Conservation (phyloP, 306 rosid species). For the Lathyrus aphaca region DNA sequence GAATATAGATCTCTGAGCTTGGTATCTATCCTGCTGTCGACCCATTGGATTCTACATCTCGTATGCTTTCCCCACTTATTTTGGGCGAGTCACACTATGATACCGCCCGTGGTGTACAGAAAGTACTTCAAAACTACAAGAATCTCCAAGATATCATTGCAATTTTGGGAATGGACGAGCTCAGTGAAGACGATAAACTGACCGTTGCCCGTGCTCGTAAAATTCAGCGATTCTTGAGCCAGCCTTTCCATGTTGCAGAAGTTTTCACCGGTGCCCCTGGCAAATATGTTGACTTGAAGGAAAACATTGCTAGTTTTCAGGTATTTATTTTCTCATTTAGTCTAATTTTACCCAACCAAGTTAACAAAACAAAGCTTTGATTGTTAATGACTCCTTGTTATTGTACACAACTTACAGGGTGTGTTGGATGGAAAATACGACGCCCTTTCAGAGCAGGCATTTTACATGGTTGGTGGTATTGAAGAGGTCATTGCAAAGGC, state of each 20-base stretch:
- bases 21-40: slow-evolving; percentile 99
- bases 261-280: slow-evolving; percentile 99
- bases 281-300: slow-evolving; percentile 93
- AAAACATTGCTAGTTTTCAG: slow-evolving; percentile 83
- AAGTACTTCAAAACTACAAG: slow-evolving; percentile 94
- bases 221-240: slow-evolving; percentile 80
- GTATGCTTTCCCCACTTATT: slow-evolving; percentile 96
- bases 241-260: slow-evolving; percentile 99
- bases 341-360: too few relatives aligned
- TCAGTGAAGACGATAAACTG: slow-evolving; percentile 95
- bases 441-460: slow-evolving; percentile 83
- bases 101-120: slow-evolving; percentile 98
- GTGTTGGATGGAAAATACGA: slow-evolving; percentile 95
- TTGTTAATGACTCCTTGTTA: too few relatives aligned
- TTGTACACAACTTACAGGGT: slow-evolving; percentile 53
- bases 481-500: slow-evolving; percentile 95
- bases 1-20: slow-evolving; percentile 86
- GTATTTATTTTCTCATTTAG: slow-evolving; percentile 43
- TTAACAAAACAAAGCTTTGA: too few relatives aligned
- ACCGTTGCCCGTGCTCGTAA: slow-evolving; percentile 99
- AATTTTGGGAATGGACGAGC: slow-evolving; percentile 99
- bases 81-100: slow-evolving; percentile 89
- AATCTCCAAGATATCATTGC: slow-evolving; percentile 99
- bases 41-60: slow-evolving; percentile 96
- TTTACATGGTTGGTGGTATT: slow-evolving; percentile 99